Evolutionary conservation across 2,329 filamentous ascomycete species (phyloP), one percentile per base, ranked within the genome.

Genomic region (Colletotrichum spaethianum): DNA sequence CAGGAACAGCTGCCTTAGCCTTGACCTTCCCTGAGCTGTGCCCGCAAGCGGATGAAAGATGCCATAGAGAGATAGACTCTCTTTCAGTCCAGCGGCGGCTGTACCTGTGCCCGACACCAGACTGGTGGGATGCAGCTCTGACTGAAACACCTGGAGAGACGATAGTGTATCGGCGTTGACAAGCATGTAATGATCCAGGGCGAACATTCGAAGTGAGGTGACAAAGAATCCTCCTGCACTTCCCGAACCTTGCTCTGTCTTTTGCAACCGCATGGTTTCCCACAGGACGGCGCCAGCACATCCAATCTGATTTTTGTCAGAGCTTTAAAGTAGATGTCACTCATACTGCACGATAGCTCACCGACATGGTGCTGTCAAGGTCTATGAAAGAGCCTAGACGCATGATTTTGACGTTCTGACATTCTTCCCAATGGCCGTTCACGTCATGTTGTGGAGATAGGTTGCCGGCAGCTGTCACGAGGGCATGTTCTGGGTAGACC

Each of bases 211-310:
- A 14, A 98, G 31, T 8, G 46, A 50, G 48, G 18, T 11, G 14
- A 55, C 46, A n/a, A 44, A 9, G 78, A n/a, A 6, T 44, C 36
- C 33, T 23, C n/a, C 42, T 28, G 23, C 16, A 14, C 33, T 16
- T 23, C 40, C 33, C 4, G 59, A 14, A 14, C 31, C 31, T 48
- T 26, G 36, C 16, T 31, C 38, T 8, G 14, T 14, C 16, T 59
- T 57, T 7, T 48, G 33, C 14, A 65, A 18, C n/a, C 94, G 90
- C 76, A 94, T 90, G 31, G 98, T 81, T 75, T 97, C 94, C 6
- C 89, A 88, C n/a, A 98, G 83, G 2, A 98, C 83, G 33, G 95
- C 95, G n/a, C 95, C 94, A 33, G 93, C 93, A 81, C 96, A 98
- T 3, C 94, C 93, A 59, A 97, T 85, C 84, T 91, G 50, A 8